Evolutionary conservation across 129 eudicot genomes (phyloP).

Genomic region (Sambucus nigra): DNA sequence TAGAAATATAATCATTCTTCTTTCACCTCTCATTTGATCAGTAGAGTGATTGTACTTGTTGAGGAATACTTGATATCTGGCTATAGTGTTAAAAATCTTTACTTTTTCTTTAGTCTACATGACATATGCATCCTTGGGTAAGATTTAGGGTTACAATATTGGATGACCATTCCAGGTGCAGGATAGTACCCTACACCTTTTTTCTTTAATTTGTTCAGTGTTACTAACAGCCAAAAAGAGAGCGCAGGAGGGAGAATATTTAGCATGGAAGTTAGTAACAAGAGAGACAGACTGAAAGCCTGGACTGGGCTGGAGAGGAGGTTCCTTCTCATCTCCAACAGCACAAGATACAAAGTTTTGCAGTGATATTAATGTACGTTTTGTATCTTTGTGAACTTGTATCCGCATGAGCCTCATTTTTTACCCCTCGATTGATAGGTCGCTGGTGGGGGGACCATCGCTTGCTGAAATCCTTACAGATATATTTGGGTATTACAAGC

Average conservation of each 20-base stretch:
- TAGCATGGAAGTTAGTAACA: constrained; percentile 66
- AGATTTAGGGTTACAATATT: constrained; percentile 20
- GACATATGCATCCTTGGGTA: constrained; percentile 21
- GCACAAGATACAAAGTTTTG: constrained; percentile 38
- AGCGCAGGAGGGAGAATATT: constrained; percentile 34
- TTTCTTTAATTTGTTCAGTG: background rate
- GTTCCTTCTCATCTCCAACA: constrained; percentile 27
- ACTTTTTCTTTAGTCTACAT: constrained; percentile 9
- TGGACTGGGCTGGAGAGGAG: constrained; percentile 15
- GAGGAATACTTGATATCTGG: background rate
- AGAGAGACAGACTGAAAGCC: constrained; percentile 32
- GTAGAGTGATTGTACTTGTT: background rate
- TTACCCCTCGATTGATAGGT: background rate
- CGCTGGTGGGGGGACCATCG: background rate
- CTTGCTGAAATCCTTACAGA: constrained; percentile 1
- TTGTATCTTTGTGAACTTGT: constrained; percentile 1
- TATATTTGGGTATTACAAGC: too few species aligned
- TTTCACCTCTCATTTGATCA: constrained; percentile 10
- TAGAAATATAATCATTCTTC: constrained; percentile 3
- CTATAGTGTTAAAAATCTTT: constrained; percentile 3
- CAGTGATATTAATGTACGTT: constrained; percentile 26
- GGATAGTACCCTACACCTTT: constrained; percentile 17
- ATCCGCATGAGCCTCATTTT: background rate
- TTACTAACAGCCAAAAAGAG: constrained; percentile 26
- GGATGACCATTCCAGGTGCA: constrained; percentile 9